Evolutionary conservation across 164 flowering plant species (phyloP).

Genomic region (Stephania yunnanensis): DNA sequence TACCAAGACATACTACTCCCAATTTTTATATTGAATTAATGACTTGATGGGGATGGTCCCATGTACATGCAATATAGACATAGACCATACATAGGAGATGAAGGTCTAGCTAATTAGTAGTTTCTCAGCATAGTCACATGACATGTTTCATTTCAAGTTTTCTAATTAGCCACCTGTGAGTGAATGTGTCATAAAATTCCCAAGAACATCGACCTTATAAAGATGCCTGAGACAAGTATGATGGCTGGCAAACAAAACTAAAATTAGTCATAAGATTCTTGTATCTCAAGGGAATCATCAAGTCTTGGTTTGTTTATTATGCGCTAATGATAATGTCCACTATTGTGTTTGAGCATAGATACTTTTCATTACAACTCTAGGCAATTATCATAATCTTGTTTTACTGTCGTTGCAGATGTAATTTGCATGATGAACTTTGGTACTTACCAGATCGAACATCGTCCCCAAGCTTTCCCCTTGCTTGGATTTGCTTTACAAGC

Average conservation of each 20-base stretch:
- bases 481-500: slow-evolving; percentile 87
- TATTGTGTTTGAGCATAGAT: not conserved
- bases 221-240: not conserved
- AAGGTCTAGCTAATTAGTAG: not conserved
- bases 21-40: too few species aligned
- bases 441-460: slow-evolving; percentile 89
- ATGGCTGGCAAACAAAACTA: not conserved
- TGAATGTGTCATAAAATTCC: not conserved
- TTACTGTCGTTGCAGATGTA: too few species aligned
- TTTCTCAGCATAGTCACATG: not conserved
- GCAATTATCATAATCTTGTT: too few species aligned
- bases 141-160: not conserved
- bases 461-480: slow-evolving; percentile 75
- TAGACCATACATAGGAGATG: not conserved
- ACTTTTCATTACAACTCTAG: too few species aligned
- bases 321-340: not conserved
- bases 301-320: not conserved
- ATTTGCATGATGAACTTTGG: not conserved
- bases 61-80: not conserved
- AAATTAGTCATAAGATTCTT: not conserved
- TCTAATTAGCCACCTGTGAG: not conserved
- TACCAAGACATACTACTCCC: too few species aligned
- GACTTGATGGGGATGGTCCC: not conserved
- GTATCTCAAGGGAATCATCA: not conserved
- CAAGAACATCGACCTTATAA: not conserved